Base-by-base conservation (phyloP, 331 rosid genomes). In the Quercus lobata region DNA sequence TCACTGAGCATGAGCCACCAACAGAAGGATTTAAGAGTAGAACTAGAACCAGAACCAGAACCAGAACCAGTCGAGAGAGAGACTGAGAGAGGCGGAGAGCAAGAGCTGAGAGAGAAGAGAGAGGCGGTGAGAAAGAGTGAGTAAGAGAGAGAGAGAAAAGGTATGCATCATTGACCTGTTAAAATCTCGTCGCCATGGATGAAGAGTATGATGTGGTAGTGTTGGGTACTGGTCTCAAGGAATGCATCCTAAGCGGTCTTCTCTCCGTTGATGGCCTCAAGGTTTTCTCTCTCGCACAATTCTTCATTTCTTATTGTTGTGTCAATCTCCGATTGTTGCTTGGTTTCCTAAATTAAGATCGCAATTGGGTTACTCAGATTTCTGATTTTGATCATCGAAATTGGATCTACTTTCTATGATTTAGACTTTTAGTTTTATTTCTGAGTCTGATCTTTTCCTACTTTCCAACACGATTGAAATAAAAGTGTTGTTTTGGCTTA, bases 161-260 rank as follows among this genome's bases (percentile, higher is more conserved):
- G 44, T 37, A 37, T 7, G 44, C 2, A 37, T 37, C 44, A 37
- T 37, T 37, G 44, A 37, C 44, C 44, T 37, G 44, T 37, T 46
- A 46, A 46, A 46, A 46, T 46, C 4, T 9, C 4, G 15, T 46
- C 53, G 66, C 56, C 49, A 92, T 92, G 97, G 96, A 92, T 83
- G 97, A 92, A 82, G 93, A 90, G 71, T 90, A 92, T 76, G 96
- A 92, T 72, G 97, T 92, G 35, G 81, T 92, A 54, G 97, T 92
- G 34, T 74, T 92, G 49, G 97, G 96, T 30, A 92, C 97, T 2
- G 97, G 97, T 74, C 96, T 92, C 72, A 92, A 92, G 80, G 96
- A 92, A 79, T 92, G 97, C 90, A 91, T 92, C 80, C 97, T 92
- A 76, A 92, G 97, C 37, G 96, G 97, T 66, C 97, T 92, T 92